Conservation (phyloP, 2,329 filamentous ascomycete genomes). For the Dothideomycetidae sp. region DNA sequence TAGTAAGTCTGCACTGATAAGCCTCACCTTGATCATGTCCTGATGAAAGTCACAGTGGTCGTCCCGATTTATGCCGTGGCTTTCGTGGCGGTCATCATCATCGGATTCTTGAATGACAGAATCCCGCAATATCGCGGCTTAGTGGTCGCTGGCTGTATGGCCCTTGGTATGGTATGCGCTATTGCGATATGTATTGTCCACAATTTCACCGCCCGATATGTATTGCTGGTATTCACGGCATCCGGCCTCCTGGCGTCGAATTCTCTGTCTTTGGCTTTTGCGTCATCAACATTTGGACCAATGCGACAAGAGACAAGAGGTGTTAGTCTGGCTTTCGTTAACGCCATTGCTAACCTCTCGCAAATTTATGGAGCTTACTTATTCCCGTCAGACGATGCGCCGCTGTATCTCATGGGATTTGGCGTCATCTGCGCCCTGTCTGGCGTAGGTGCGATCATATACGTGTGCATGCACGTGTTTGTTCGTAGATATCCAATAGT, state of each 20-base stretch:
- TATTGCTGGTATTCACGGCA: conserved; percentile 41
- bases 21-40: too few species aligned
- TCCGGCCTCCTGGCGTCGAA: conserved; percentile 41
- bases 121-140: conserved; percentile 33
- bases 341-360: conserved; percentile 40
- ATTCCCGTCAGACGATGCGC: conserved; percentile 35
- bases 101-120: conserved; percentile 35
- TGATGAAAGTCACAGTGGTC: too few species aligned
- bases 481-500: too few species aligned
- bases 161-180: conserved; percentile 25
- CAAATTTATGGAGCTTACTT: conserved; percentile 42
- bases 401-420: conserved; percentile 36
- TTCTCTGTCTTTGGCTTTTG: conserved; percentile 37
- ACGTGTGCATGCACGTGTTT: conserved; percentile 4
- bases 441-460: conserved; percentile 3
- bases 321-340: conserved; percentile 38
- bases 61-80: conserved; percentile 41
- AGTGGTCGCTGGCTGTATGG: conserved; percentile 37
- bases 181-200: conserved; percentile 32
- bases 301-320: conserved; percentile 38
- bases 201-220: conserved; percentile 39
- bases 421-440: conserved; percentile 20
- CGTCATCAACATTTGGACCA: conserved; percentile 36
- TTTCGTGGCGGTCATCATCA: conserved; percentile 35
- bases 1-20: too few species aligned